phyloP scores from a whole-genome alignment of 352 stramenopile species.

The Pythium scleroteichum region DNA sequence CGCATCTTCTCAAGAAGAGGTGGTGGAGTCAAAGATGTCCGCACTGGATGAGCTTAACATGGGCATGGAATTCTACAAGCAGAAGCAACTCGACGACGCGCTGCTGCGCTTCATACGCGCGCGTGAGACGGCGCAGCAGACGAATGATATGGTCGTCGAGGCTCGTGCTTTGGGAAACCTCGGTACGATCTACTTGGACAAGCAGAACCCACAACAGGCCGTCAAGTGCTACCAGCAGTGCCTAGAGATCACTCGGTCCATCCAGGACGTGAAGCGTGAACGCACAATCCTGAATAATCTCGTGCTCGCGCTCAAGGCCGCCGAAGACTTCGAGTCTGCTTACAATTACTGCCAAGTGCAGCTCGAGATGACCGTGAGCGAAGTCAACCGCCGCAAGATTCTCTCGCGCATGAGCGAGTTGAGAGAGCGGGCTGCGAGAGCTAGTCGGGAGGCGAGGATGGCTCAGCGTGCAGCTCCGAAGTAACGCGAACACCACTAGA shows the following conservation, averaged over 20 bases:
- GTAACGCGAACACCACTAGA: background rate
- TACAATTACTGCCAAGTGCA: constrained; percentile 70
- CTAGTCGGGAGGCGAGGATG: constrained; percentile 8
- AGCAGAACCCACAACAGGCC: constrained; percentile 64
- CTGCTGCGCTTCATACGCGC: constrained; percentile 66
- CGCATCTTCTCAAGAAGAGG: background rate
- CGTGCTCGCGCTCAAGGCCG: constrained; percentile 70
- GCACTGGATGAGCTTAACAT: constrained; percentile 70
- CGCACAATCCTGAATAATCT: constrained; percentile 86
- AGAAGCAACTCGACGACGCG: constrained; percentile 63
- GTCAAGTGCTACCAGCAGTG: constrained; percentile 79
- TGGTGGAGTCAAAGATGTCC: constrained; percentile 29
- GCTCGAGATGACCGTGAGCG: constrained; percentile 64
- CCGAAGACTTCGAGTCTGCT: constrained; percentile 54
- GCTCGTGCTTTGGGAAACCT: constrained; percentile 75
- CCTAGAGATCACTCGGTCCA: constrained; percentile 68
- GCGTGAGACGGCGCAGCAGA: constrained; percentile 48
- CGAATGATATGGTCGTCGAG: constrained; percentile 60
- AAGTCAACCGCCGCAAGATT: constrained; percentile 79
- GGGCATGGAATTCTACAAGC: constrained; percentile 78
- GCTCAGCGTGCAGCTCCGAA: background rate
- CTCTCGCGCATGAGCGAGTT: constrained; percentile 76
- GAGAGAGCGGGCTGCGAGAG: constrained; percentile 41
- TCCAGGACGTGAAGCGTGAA: constrained; percentile 75
- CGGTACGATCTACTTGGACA: constrained; percentile 76